Percentiles rank a stretch among this genome's conserved stretches.
Evolutionary conservation across 805 yeast genomes (phyloP).

Genomic region (Saccharomycopsis microspora): DNA sequence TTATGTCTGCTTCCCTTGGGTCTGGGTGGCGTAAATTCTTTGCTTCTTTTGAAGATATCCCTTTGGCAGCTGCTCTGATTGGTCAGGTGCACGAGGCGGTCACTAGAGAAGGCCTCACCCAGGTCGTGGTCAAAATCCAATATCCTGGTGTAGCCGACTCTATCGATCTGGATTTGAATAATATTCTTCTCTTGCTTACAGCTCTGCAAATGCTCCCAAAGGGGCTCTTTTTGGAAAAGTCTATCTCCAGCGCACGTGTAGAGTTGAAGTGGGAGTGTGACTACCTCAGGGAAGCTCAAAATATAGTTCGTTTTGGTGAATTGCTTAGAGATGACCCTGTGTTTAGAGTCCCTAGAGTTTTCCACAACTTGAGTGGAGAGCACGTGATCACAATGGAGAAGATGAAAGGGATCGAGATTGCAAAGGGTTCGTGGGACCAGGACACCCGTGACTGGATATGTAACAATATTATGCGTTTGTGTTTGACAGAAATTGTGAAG

Average conservation of each 20-base stretch:
- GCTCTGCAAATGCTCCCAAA: conserved; percentile 84
- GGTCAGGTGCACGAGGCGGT: conserved; percentile 92
- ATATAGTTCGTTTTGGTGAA: conserved; percentile 55
- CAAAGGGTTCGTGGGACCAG: conserved; percentile 66
- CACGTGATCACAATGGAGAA: conserved; percentile 84
- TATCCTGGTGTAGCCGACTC: conserved; percentile 94
- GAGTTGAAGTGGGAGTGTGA: conserved; percentile 98
- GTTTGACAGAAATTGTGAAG: conserved; percentile 73
- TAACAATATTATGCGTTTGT: conserved; percentile 73
- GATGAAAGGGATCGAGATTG: conserved; percentile 75
- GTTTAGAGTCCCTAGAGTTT: conserved; percentile 75
- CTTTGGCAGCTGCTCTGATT: conserved; percentile 95
- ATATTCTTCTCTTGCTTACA: conserved; percentile 66
- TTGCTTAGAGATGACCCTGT: conserved; percentile 47
- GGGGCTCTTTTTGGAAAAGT: conserved; percentile 83
- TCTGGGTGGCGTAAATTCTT: conserved; percentile 66
- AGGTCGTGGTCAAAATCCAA: conserved; percentile 91
- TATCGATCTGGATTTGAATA: conserved; percentile 89
- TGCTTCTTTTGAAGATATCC: conserved; percentile 69
- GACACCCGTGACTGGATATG: conserved; percentile 73
- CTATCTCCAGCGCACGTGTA: conserved; percentile 84
- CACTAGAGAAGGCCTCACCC: conserved; percentile 43
- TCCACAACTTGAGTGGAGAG: conserved; percentile 64
- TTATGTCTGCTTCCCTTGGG: conserved; percentile 67
- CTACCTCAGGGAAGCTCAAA: conserved; percentile 78